These are phyloP conservation scores for Podila clonocystis DNA, from an alignment of 192 early-diverging fungal genomes.

Conservation along the genomic window DNA sequence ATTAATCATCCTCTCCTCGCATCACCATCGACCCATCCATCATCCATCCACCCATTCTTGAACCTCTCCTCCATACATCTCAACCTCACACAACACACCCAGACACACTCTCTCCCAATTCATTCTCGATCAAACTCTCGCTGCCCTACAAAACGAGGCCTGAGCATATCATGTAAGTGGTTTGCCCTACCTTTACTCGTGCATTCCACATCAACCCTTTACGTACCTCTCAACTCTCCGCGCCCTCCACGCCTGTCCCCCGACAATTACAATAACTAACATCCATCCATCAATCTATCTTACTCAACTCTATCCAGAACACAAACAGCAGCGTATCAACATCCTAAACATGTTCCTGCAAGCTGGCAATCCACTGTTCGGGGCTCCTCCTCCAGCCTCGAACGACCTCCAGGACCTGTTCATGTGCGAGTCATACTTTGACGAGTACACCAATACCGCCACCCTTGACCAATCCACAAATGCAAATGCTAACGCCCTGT, in stretches of 20 bases:
- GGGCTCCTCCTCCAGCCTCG: slow-evolving; percentile 19
- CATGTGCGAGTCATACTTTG: slow-evolving; percentile 57
- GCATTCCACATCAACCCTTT: neutral
- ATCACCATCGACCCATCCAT: neutral
- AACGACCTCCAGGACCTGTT: slow-evolving; percentile 47
- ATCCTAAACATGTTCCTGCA: slow-evolving; percentile 40
- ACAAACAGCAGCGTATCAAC: neutral
- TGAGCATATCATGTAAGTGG: neutral
- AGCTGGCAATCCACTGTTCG: slow-evolving; percentile 35
- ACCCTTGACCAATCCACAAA: slow-evolving; percentile 11
- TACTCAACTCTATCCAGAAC: neutral
- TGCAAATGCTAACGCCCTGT: slow-evolving; percentile 7
- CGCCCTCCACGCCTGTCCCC: neutral
- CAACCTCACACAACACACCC: neutral
- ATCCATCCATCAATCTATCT: neutral
- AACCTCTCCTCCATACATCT: neutral
- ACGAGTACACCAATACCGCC: slow-evolving; percentile 47
- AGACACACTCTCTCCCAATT: neutral
- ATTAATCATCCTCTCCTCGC: neutral
- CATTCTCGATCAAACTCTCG: too few species aligned
- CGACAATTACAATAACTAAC: too few species aligned
- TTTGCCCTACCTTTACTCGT: neutral
- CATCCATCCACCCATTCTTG: neutral
- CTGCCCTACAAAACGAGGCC: neutral
- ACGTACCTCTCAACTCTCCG: neutral